Conservation (phyloP, 345 rosid genomes). For the Tarenaya hassleriana region DNA sequence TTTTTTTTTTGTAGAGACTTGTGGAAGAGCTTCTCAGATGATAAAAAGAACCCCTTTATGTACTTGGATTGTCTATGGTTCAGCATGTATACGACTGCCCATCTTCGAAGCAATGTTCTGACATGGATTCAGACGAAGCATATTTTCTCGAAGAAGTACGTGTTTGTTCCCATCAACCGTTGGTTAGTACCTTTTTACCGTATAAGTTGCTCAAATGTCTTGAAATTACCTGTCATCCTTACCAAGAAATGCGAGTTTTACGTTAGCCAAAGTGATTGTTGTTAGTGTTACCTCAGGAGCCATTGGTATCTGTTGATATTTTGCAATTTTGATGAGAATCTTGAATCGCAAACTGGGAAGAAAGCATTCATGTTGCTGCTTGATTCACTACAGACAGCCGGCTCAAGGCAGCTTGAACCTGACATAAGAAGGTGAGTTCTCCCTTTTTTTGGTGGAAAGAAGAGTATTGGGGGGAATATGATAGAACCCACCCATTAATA, state of each 20-base stretch:
- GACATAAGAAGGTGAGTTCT: slow-evolving; percentile 49
- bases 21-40: slow-evolving; percentile 45
- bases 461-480: too few species aligned
- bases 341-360: slow-evolving; percentile 33
- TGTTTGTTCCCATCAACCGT: slow-evolving; percentile 60
- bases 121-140: slow-evolving; percentile 45
- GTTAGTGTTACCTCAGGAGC: slow-evolving; percentile 33
- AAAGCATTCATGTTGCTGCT: slow-evolving; percentile 58
- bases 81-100: slow-evolving; percentile 37
- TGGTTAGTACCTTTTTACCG: slow-evolving; percentile 32
- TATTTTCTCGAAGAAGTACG: slow-evolving; percentile 56
- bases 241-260: too few species aligned
- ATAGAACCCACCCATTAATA: too few species aligned
- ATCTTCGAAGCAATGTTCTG: slow-evolving; percentile 34
- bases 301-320: slow-evolving; percentile 75
- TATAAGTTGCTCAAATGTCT: background rate
- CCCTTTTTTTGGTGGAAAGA: background rate
- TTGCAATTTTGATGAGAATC: slow-evolving; percentile 55
- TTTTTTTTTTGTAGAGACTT: slow-evolving; percentile 32
- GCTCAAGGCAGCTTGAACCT: slow-evolving; percentile 44
- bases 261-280: background rate
- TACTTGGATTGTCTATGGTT: slow-evolving; percentile 55
- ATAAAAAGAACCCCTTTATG: slow-evolving; percentile 37
- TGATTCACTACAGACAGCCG: slow-evolving; percentile 55
- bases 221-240: too few species aligned